Base-by-base conservation (phyloP, 306 rosid genomes). In the Vachellia pachyceras region DNA sequence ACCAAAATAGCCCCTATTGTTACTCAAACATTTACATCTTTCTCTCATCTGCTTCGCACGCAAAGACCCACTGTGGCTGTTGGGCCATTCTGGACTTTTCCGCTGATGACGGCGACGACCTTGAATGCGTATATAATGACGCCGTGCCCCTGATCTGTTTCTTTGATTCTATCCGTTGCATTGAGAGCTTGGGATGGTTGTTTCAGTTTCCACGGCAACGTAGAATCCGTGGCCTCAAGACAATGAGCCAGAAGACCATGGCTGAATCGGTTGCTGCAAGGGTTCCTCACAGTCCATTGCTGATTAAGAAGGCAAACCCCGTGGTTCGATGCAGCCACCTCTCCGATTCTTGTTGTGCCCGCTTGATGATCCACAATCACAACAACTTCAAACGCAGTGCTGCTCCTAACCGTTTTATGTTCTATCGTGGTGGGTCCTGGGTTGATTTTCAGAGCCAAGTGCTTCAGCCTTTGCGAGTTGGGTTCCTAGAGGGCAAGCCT, bases 361-460 rank as follows among this genome's bases (percentile, higher is more conserved):
- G 55, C 23, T 69, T 68, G n/a, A 55, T 82, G 73, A 8, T 76
- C 76, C 88, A 76, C 69, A 81, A 80, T 33, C 35, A 71, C 42
- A 35, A 55, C 74, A 91, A 86, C 46, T 88, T 90, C 82, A 79
- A 60, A 79, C 42, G 54, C 3, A 88, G 94, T 57, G 85, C 79
- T 5, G 17, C 73, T 3, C 94, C 94, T 13, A 45, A 7, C 3
- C 86, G 91, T 61, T 63, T 87, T 73, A 85, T 92, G 97, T 92
- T 84, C n/a, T 90, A 80, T 84, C 77, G 20, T 41, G 42, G 41
- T 18, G 86, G 76, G 7, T 71, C 71, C 10, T 92, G 94, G 97
- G 47, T 76, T 39, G 89, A 92, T 77, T 90, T 84, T 35, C 80
- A 84, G 20, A 22, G 54, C 10, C 67, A 72, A 57, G 85, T 79